These are phyloP conservation scores for Pythium dissimile DNA, from an alignment of 352 stramenopile genomes.

Conservation along the genomic window DNA sequence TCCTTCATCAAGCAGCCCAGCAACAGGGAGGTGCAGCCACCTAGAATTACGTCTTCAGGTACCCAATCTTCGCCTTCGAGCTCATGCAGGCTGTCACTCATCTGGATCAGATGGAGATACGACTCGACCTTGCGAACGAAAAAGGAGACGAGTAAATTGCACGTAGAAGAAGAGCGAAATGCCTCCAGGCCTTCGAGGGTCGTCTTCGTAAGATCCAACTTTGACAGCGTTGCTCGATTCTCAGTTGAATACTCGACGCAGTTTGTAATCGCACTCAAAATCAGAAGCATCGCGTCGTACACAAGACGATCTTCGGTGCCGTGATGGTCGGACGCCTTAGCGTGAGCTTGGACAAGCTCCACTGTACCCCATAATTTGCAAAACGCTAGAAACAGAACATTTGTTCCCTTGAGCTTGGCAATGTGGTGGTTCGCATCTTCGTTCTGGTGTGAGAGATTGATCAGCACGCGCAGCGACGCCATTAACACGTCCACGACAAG, in stretches of 20 bases:
- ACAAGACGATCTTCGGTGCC: conserved; percentile 36
- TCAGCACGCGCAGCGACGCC: conserved; percentile 49
- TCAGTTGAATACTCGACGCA: conserved; percentile 54
- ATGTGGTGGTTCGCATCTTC: conserved; percentile 41
- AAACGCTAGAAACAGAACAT: conserved; percentile 43
- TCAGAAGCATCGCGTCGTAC: conserved; percentile 57
- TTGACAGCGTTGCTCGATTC: conserved; percentile 45
- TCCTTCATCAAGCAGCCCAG: conserved; percentile 71
- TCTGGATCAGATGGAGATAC: conserved; percentile 46
- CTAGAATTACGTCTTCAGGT: conserved; percentile 73
- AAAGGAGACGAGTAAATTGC: conserved; percentile 42
- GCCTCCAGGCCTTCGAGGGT: conserved; percentile 4
- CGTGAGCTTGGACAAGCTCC: not conserved
- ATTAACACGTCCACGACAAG: conserved; percentile 43
- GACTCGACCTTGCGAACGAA: conserved; percentile 56
- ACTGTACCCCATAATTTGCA: conserved; percentile 26
- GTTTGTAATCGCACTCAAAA: conserved; percentile 71
- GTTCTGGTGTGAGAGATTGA: conserved; percentile 82
- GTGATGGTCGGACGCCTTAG: not conserved
- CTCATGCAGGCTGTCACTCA: conserved; percentile 22
- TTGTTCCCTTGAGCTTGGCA: conserved; percentile 32
- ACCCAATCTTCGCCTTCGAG: conserved; percentile 38
- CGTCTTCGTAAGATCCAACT: conserved; percentile 5
- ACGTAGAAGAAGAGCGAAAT: conserved; percentile 19
- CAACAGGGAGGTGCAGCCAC: conserved; percentile 60